Evolutionary conservation across 345 rosid species (phyloP), one percentile per base, ranked within the genome.

Genomic region (Gossypium rotundifolium): DNA sequence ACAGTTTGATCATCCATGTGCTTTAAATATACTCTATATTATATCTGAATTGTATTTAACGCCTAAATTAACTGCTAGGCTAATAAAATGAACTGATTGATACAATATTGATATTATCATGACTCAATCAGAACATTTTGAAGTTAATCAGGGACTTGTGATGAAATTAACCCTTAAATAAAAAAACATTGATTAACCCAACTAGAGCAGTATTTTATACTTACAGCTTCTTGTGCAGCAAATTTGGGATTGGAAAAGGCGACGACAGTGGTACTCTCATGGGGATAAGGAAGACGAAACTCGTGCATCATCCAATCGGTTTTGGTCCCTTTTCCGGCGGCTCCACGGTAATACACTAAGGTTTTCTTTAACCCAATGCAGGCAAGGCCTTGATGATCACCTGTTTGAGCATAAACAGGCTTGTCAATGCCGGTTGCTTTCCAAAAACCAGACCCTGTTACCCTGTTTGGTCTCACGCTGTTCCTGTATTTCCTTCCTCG

Each of bases 251-350:
- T 60, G 23, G 48, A 67, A 18, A 27, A 11, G 63, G 0, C 65
- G 76, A 66, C 59, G 62, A 25, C 64, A 77, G 22, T 17, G 72
- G 40, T 73, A 76, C 72, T 78, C 61, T 75, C 72, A 22, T 58
- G 59, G 2, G 82, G 27, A 33, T 33, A 33, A 4, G 98, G 96
- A 25, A 94, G 96, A 74, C 98, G 97, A 84, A 94, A 94, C 80
- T 94, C 98, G 25, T 94, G 93, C 98, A 94, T 94, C 98, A 94
- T 94, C 98, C 98, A 94, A 60, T 92, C 98, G 1, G 98, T 92
- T 79, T 94, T 94, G 82, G 81, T 92, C 66, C 98, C 98, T 88
- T 94, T 94, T 9, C 97, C 97, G 0, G 98, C 98, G 7, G 85
- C 83, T 65, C 98, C 98, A 0, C 95, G 84, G 75, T 94, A 94